phyloP scores from a whole-genome alignment of 345 rosid genomes.

The Raphanus raphanistrum region DNA sequence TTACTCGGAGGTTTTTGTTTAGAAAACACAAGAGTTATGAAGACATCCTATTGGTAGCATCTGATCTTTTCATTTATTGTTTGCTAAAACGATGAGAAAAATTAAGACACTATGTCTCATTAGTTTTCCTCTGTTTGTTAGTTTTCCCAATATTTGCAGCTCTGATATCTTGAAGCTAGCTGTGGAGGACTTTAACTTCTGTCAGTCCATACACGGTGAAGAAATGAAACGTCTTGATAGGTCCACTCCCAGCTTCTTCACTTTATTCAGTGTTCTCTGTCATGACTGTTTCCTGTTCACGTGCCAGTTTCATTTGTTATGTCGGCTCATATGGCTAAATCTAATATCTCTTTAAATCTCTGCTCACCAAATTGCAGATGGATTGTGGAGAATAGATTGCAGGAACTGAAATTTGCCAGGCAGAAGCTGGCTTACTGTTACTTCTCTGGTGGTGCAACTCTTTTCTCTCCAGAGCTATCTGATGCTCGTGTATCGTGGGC shows the following conservation, averaged over 20 bases:
- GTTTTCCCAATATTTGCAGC: conserved; percentile 44
- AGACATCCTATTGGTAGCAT: conserved; percentile 63
- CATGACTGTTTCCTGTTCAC: not conserved
- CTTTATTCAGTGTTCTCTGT: conserved; percentile 5
- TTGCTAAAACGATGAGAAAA: not conserved
- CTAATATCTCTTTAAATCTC: not conserved
- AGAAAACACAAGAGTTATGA: conserved; percentile 49
- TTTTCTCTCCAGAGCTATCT: conserved; percentile 61
- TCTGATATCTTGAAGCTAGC: conserved; percentile 64
- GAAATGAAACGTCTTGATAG: conserved; percentile 71
- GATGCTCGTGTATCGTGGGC: conserved; percentile 95
- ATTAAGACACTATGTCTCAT: not conserved
- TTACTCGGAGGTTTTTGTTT: conserved; percentile 47
- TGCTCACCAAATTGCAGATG: conserved; percentile 52
- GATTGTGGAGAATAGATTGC: conserved; percentile 61
- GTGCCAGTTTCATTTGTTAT: not conserved
- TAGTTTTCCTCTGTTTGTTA: conserved; percentile 34
- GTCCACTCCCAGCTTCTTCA: conserved; percentile 34
- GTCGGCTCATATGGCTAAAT: not conserved
- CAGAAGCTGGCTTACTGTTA: conserved; percentile 79
- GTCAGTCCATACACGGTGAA: conserved; percentile 58
- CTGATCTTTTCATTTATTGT: not conserved
- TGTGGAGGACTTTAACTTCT: conserved; percentile 64
- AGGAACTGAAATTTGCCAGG: conserved; percentile 73
- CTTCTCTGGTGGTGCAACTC: conserved; percentile 78